A percentile compares a stretch with the other conserved stretches of the same genome.
phyloP scores from a whole-genome alignment of 768 basidiomycete genomes.

The Pilatotrama ljubarskyi region DNA sequence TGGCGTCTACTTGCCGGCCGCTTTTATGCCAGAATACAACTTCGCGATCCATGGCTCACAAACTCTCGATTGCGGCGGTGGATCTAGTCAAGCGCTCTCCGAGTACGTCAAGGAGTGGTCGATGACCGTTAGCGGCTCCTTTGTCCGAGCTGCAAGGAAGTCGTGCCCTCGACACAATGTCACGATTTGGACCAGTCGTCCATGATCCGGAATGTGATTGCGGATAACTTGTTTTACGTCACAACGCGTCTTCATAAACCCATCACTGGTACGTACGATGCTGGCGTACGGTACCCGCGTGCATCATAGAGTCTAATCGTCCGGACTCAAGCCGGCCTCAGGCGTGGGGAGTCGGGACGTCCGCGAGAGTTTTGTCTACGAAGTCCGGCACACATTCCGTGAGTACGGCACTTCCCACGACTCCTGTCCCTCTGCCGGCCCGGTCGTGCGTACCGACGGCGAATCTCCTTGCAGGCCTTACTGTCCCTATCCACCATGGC shows the following conservation, averaged over 20 bases:
- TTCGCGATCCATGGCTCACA: background rate
- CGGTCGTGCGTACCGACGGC: constrained; percentile 5
- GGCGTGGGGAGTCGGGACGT: background rate
- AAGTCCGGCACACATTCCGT: constrained; percentile 9
- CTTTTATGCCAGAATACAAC: background rate
- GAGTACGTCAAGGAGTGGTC: background rate
- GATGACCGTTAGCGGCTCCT: background rate
- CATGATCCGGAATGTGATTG: constrained; percentile 8
- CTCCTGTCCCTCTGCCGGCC: constrained; percentile 2
- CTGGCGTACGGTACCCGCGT: constrained; percentile 8
- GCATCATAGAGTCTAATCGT: background rate
- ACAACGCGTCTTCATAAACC: background rate
- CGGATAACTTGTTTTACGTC: constrained; percentile 5
- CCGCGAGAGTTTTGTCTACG: background rate
- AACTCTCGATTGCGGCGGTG: background rate
- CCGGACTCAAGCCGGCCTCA: background rate
- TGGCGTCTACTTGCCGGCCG: background rate
- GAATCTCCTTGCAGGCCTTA: background rate
- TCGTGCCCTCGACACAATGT: background rate
- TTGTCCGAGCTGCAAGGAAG: background rate
- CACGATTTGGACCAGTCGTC: background rate
- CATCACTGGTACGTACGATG: constrained; percentile 7
- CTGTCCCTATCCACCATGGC: background rate
- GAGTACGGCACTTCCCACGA: constrained; percentile 7
- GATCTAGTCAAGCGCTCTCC: background rate